A percentile compares a stretch with the other conserved stretches of the same genome.
phyloP scores from a whole-genome alignment of 139 green algal species.

The Chlamydomonas sphaeroides region DNA sequence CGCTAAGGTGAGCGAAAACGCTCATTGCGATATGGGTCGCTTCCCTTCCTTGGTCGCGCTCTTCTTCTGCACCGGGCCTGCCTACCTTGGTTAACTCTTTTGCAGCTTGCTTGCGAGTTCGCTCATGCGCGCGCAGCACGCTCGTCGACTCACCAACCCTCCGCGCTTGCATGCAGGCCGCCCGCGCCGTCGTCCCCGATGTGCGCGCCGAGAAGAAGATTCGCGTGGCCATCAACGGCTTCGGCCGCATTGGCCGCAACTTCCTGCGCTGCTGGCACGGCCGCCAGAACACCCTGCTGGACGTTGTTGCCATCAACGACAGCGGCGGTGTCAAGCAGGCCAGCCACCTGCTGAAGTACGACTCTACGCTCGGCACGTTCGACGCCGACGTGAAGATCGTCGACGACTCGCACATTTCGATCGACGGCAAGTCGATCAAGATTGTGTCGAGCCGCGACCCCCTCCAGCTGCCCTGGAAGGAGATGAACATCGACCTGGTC shows the following conservation, averaged over 20 bases:
- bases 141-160: background rate
- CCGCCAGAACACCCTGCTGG: constrained; percentile 82
- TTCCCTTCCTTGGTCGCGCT: too few species aligned
- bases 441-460: constrained; percentile 97
- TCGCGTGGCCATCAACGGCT: constrained; percentile 99
- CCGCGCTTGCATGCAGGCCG: constrained; percentile 17
- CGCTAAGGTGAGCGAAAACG: constrained; percentile 54
- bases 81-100: too few species aligned
- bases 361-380: constrained; percentile 98
- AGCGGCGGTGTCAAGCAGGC: constrained; percentile 97
- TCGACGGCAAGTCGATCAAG: constrained; percentile 95
- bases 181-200: constrained; percentile 36
- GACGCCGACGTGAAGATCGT: constrained; percentile 92
- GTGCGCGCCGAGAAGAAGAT: constrained; percentile 87
- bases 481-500: constrained; percentile 93
- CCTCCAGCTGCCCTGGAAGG: constrained; percentile 93
- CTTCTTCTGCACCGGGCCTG: too few species aligned
- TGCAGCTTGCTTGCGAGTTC: background rate
- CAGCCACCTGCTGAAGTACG: constrained; percentile 99
- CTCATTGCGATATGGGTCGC: too few species aligned
- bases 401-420: constrained; percentile 89
- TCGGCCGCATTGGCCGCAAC: constrained; percentile 97
- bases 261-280: constrained; percentile 92
- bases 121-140: too few species aligned
- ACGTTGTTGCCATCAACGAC: constrained; percentile 97